These are phyloP conservation scores for Annulohypoxylon maeteangense DNA, from an alignment of 495 filamentous ascomycete species.

Conservation along the genomic window DNA sequence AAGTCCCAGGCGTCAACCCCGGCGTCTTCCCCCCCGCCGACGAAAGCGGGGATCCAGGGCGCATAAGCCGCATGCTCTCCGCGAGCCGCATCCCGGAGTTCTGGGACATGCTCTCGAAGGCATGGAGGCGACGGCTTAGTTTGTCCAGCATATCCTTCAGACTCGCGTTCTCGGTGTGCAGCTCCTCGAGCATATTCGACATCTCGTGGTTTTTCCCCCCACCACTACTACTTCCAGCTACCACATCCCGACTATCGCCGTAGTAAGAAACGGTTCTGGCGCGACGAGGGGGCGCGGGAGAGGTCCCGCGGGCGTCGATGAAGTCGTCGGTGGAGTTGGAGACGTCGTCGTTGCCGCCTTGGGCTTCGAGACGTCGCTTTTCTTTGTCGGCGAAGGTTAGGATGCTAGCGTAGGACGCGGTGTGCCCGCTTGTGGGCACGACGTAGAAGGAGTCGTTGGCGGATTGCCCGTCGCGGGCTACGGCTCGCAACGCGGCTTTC, in stretches of 20 bases:
- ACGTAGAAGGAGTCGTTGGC: slow-evolving; percentile 91
- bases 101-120: slow-evolving; percentile 88
- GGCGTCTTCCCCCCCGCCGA: slow-evolving; percentile 30
- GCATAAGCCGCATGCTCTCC: slow-evolving; percentile 78
- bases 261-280: slow-evolving; percentile 40
- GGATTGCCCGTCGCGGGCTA: slow-evolving; percentile 57
- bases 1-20: neutral
- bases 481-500: slow-evolving; percentile 77
- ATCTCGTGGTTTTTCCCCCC: too few relatives aligned
- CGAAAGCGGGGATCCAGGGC: slow-evolving; percentile 54
- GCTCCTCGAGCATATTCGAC: too few relatives aligned
- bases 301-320: slow-evolving; percentile 84
- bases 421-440: slow-evolving; percentile 89
- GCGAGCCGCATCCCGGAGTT: slow-evolving; percentile 81
- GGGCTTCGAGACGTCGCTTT: slow-evolving; percentile 60
- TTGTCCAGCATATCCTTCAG: slow-evolving; percentile 80
- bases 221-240: neutral
- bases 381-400: slow-evolving; percentile 77
- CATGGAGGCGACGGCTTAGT: slow-evolving; percentile 78
- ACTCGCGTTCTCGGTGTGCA: slow-evolving; percentile 81
- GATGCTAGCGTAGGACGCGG: slow-evolving; percentile 88
- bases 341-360: slow-evolving; percentile 29
- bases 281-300: slow-evolving; percentile 46
- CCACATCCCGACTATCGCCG: neutral
- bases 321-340: slow-evolving; percentile 76